Conservation (phyloP, 768 basidiomycete species). For the Daedalea quercina region DNA sequence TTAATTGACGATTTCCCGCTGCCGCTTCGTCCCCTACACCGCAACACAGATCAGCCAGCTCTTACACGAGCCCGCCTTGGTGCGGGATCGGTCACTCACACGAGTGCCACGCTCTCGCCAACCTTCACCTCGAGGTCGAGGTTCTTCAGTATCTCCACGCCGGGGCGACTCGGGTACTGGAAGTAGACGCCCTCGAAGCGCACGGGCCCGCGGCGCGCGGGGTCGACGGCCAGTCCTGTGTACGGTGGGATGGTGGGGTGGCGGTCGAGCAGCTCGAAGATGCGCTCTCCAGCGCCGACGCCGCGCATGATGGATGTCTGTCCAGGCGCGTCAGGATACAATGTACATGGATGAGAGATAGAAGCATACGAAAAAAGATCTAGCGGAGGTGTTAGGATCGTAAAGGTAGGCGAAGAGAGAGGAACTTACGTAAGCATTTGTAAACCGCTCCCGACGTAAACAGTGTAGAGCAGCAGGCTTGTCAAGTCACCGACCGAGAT, state of each 20-base stretch:
- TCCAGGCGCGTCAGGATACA: background rate
- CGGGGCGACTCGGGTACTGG: conserved; percentile 83
- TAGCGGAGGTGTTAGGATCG: conserved; percentile 7
- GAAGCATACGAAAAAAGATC: conserved; percentile 32
- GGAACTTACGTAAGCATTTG: conserved; percentile 66
- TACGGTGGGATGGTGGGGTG: conserved; percentile 64
- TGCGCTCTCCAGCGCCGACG: conserved; percentile 85
- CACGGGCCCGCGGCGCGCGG: conserved; percentile 58
- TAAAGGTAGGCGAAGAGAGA: background rate
- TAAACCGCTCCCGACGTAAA: conserved; percentile 77
- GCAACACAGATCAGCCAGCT: background rate
- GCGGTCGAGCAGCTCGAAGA: conserved; percentile 91
- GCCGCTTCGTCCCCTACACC: conserved; percentile 77
- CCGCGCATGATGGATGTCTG: conserved; percentile 95
- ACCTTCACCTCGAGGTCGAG: conserved; percentile 75
- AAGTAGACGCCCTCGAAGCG: conserved; percentile 82
- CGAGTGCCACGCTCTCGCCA: conserved; percentile 87
- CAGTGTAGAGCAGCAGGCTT: conserved; percentile 84
- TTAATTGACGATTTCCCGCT: conserved; percentile 93
- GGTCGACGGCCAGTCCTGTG: conserved; percentile 50
- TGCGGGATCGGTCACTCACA: conserved; percentile 48
- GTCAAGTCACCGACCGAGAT: conserved; percentile 93
- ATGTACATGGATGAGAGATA: conserved; percentile 1
- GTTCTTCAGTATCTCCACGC: conserved; percentile 74
- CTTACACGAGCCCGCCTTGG: background rate